phyloP scores from a whole-genome alignment of 306 rosid genomes.

The Prunus padus region DNA sequence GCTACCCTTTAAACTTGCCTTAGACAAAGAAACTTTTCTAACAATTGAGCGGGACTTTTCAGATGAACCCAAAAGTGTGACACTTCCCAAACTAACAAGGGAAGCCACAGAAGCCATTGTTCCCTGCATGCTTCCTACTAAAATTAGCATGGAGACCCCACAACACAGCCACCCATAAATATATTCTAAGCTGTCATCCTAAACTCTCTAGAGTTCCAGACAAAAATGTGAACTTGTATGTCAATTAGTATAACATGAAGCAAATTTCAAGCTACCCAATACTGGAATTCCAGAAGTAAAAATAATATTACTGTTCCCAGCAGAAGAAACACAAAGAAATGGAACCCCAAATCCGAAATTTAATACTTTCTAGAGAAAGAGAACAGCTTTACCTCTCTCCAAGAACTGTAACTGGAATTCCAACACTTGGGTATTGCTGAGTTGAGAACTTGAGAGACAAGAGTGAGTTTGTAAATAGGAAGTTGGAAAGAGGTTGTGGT shows the following conservation, averaged over 20 bases:
- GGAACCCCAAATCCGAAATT: conserved; percentile 34
- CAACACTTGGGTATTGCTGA: not conserved
- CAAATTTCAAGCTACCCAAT: conserved; percentile 40
- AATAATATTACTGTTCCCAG: conserved; percentile 12
- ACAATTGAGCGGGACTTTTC: conserved; percentile 56
- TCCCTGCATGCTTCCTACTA: conserved; percentile 73
- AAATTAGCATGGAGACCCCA: conserved; percentile 44
- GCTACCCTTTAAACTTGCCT: conserved; percentile 44
- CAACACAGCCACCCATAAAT: conserved; percentile 22
- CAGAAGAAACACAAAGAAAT: conserved; percentile 10
- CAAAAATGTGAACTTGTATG: not conserved
- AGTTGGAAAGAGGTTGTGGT: conserved; percentile 32
- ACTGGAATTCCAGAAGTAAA: conserved; percentile 20
- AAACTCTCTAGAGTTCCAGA: conserved; percentile 3
- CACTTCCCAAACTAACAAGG: conserved; percentile 65
- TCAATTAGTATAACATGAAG: not conserved
- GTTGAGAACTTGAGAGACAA: not conserved
- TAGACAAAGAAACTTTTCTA: conserved; percentile 68
- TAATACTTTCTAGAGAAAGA: conserved; percentile 1
- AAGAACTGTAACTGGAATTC: conserved; percentile 3
- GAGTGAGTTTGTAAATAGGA: conserved; percentile 9
- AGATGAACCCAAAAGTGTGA: conserved; percentile 50
- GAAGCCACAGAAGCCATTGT: conserved; percentile 77
- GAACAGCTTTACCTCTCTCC: conserved; percentile 12
- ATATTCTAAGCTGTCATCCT: conserved; percentile 23